Conservation (phyloP, 176 grass and related monocot species). For the Chrysopogon serrulatus region DNA sequence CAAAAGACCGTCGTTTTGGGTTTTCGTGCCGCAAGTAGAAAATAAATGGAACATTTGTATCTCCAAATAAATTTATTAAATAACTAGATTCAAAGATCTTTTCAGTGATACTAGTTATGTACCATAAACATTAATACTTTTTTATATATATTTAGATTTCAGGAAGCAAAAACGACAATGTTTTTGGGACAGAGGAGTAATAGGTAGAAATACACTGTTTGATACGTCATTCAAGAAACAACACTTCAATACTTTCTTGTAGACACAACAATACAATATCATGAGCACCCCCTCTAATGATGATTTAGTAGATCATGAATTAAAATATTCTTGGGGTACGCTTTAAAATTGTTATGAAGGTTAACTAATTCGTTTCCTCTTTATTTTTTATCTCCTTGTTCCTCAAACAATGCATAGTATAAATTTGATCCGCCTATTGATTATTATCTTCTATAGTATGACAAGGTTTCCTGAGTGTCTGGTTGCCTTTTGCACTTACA, state of each 20-base stretch:
- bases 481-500: constrained; percentile 22
- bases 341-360: not conserved
- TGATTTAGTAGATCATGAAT: not conserved
- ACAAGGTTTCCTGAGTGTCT: constrained; percentile 7
- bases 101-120: no score
- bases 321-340: not conserved
- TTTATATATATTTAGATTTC: no score
- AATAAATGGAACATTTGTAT: no score
- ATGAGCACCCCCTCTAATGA: not conserved
- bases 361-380: not conserved
- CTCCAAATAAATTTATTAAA: no score
- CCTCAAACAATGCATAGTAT: not conserved
- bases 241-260: not conserved
- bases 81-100: no score
- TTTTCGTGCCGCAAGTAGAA: no score
- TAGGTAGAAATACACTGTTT: not conserved
- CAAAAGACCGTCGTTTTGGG: no score
- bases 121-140: no score
- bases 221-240: constrained; percentile 1
- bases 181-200: no score
- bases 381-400: not conserved
- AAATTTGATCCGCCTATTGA: not conserved
- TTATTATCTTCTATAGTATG: not conserved
- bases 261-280: not conserved
- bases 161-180: no score